Conservation (phyloP, 345 rosid genomes). For the Sapria himalayana region DNA sequence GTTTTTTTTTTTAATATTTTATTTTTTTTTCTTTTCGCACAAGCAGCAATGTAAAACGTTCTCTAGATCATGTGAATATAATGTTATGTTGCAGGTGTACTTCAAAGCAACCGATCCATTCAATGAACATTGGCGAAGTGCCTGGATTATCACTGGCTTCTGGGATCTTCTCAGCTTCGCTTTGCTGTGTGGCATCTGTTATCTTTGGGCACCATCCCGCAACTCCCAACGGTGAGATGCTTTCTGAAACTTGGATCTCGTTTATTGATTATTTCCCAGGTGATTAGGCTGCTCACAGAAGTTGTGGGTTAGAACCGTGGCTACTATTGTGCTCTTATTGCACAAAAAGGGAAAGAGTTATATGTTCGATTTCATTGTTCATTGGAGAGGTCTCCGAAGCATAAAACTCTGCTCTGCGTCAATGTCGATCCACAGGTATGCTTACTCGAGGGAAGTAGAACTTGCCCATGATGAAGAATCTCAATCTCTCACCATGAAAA, state of each 20-base stretch:
- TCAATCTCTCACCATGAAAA: conserved; percentile 45
- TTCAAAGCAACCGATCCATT: conserved; percentile 94
- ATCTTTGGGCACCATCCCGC: conserved; percentile 91
- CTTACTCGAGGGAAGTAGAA: conserved; percentile 50
- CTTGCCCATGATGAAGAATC: conserved; percentile 49
- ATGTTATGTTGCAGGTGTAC: conserved; percentile 40
- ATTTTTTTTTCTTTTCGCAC: not conserved
- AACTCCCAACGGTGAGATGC: conserved; percentile 55
- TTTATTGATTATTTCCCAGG: too few species aligned
- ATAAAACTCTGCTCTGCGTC: conserved; percentile 5
- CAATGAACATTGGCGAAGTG: conserved; percentile 76
- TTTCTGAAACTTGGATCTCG: not conserved
- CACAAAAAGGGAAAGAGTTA: not conserved
- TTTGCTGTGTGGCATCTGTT: conserved; percentile 64
- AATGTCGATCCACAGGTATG: conserved; percentile 30
- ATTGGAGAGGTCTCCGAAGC: not conserved
- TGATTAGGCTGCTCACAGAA: too few species aligned
- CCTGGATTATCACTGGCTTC: conserved; percentile 90
- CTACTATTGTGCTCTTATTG: not conserved
- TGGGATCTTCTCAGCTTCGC: conserved; percentile 73
- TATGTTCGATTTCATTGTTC: not conserved
- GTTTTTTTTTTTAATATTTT: not conserved
- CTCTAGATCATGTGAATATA: too few species aligned
- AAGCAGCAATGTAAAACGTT: too few species aligned
- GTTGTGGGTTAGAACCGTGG: not conserved